Evolutionary conservation across 768 basidiomycete species (phyloP).

Genomic region (Dendrothele bispora): DNA sequence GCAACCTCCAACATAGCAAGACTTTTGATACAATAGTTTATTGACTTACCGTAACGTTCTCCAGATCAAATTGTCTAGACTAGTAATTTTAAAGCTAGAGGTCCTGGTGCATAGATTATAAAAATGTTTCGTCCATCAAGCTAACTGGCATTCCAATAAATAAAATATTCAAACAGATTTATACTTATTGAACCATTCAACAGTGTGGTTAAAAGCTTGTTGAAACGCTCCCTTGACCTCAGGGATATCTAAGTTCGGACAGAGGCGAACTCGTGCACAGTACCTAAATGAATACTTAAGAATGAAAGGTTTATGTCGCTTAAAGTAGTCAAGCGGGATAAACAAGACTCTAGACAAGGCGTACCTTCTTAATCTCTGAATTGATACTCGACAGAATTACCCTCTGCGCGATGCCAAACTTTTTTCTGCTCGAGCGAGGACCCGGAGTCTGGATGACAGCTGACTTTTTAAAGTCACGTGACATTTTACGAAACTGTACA

Average conservation of each 20-base stretch:
- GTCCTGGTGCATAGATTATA: too few species aligned
- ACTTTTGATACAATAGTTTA: too few species aligned
- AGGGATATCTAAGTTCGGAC: slow-evolving; percentile 37
- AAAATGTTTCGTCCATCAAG: too few species aligned
- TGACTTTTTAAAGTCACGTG: slow-evolving; percentile 40
- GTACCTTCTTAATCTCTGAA: slow-evolving; percentile 44
- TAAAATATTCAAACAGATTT: slow-evolving; percentile 23
- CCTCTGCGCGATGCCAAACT: slow-evolving; percentile 34
- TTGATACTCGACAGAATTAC: slow-evolving; percentile 40
- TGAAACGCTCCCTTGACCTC: slow-evolving; percentile 42
- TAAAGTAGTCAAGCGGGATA: neutral
- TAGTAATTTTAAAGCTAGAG: too few species aligned
- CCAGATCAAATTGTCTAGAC: too few species aligned
- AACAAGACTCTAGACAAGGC: neutral
- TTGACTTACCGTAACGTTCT: too few species aligned
- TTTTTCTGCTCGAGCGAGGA: slow-evolving; percentile 34
- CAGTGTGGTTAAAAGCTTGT: slow-evolving; percentile 38
- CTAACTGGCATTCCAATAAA: too few species aligned
- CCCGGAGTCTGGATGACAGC: slow-evolving; percentile 27
- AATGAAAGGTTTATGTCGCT: neutral
- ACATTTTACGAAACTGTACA: too few species aligned
- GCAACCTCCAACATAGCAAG: too few species aligned
- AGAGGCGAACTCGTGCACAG: slow-evolving; percentile 44
- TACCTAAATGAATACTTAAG: slow-evolving; percentile 29
- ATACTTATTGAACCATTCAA: slow-evolving; percentile 47